Base-by-base conservation (phyloP, 805 yeast genomes). In the Yarrowia bubula region DNA sequence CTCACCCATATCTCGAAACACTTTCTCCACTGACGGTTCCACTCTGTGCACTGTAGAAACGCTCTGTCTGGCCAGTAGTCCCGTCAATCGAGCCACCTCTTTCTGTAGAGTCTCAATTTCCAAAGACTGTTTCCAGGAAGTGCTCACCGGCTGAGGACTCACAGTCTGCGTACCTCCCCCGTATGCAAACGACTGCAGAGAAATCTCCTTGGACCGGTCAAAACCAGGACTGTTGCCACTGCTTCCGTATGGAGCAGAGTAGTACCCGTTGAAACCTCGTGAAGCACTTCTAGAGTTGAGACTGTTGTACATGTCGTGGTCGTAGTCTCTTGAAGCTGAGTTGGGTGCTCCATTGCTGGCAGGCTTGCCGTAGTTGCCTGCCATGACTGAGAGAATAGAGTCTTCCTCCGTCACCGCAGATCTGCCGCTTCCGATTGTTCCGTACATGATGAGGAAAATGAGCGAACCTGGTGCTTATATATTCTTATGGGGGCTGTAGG, bases 381-480 rank as follows among this genome's bases (percentile, higher is more conserved):
- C 46, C 61, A 55, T 55, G 28, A 55, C 61, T n/a, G 61, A 55
- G 13, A 55, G 39, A 15, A 55, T 55, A 8, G 61, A 55, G 61
- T 55, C 61, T 41, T 55, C 61, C 33, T 55, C 61, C 4, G 61
- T 55, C 5, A 39, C 43, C 31, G 39, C 47, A 2, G 42, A 37
- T n/a, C 58, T n/a, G 28, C 43, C 58, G 11, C 58, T 51, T 51
- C 58, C 58, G 9, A 51, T 51, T 1, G 58, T 51, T 13, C 58
- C 58, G 43, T 51, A 51, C 58, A 51, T 51, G 32, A 10, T n/a
- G n/a, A n/a, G n/a, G n/a, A n/a, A n/a, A n/a, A n/a, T n/a, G n/a
- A n/a, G n/a, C n/a, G n/a, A n/a, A n/a, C n/a, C n/a, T n/a, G n/a
- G n/a, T n/a, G n/a, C n/a, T n/a, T n/a, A n/a, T n/a, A n/a, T n/a